These are phyloP conservation scores for Akanthomyces dipterigenus DNA, from an alignment of 2,329 filamentous ascomycete genomes.

Conservation along the genomic window DNA sequence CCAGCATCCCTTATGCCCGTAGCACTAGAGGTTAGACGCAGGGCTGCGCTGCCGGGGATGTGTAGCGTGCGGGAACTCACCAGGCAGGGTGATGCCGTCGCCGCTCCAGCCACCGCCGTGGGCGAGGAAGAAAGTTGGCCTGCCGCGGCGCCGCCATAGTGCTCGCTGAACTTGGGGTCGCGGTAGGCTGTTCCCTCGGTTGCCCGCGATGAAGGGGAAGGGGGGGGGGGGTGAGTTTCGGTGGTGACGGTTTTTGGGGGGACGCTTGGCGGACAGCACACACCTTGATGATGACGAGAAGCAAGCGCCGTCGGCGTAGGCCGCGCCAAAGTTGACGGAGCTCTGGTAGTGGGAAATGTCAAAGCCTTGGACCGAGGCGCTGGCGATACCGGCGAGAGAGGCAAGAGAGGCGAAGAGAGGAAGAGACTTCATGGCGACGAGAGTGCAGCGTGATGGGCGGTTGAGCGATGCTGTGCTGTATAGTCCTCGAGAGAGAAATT, in stretches of 20 bases:
- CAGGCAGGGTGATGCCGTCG: conserved; percentile 48
- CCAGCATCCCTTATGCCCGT: conserved; percentile 46
- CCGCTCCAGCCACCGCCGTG: conserved; percentile 47
- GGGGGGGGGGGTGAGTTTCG: no score
- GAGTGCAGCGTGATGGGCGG: not conserved
- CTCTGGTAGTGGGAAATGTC: conserved; percentile 36
- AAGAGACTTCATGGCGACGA: not conserved
- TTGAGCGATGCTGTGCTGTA: not conserved
- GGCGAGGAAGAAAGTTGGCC: conserved; percentile 43
- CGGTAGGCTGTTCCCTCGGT: conserved; percentile 44
- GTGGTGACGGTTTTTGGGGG: no score
- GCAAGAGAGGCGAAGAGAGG: not conserved
- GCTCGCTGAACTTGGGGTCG: conserved; percentile 37
- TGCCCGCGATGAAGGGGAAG: conserved; percentile 28
- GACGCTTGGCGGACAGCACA: no score
- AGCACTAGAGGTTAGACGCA: no score
- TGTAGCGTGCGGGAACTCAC: no score
- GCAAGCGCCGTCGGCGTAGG: conserved; percentile 31
- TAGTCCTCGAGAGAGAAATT: not conserved
- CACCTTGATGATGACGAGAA: conserved; percentile 41
- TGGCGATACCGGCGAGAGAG: conserved; percentile 2
- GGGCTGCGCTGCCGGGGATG: no score
- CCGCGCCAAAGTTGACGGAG: conserved; percentile 30
- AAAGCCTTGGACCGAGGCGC: conserved; percentile 31
- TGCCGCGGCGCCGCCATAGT: conserved; percentile 46